Evolutionary conservation across 169 alveolate genomes (phyloP), one percentile per base, ranked within the genome.

Genomic region (Toxoplasma gondii): DNA sequence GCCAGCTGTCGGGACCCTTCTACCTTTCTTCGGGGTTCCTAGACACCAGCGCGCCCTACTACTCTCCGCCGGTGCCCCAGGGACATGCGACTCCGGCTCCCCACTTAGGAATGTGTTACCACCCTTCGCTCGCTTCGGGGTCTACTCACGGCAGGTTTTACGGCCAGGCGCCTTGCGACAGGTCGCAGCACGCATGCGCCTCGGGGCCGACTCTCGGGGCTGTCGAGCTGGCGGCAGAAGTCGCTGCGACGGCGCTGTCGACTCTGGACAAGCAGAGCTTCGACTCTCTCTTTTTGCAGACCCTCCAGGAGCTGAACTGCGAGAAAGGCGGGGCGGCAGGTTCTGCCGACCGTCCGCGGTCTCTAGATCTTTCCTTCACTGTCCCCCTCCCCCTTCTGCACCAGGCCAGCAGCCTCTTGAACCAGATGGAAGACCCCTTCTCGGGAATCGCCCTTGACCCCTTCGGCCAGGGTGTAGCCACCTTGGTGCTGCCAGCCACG

Each of bases 351-450:
- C 22, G 7, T 27, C 74, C 74, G 31, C 29, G 7, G 74, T 64
- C 74, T 16, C n/a, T 16, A 4, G 74, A 49, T 12, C 43, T 44
- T 10, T 74, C 84, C 39, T 31, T 36, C n/a, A 22, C 17, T 24
- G 44, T 74, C 27, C 39, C 84, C 39, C 45, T 36, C 43, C 43
- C 84, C 27, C 84, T 74, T 41, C 43, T 74, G n/a, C 90, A 39
- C 53, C 64, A 36, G 16, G 39, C 90, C 9, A 44, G 39, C 64
- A 82, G 24, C 17, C 64, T 44, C 17, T 36, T 82, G 53, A 4
- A 22, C 64, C 67, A 38, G 67, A 16, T 82, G 64, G 69, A 44
- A 43, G 90, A 82, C 64, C 90, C 90, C 19, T 82, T 82, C 24
- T 64, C 74, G 74, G 74, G 74, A 27, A 12, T 64, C 74, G 7